Conservation (phyloP, 1,139 yeast species). For the Magnusiomyces clavatus region DNA sequence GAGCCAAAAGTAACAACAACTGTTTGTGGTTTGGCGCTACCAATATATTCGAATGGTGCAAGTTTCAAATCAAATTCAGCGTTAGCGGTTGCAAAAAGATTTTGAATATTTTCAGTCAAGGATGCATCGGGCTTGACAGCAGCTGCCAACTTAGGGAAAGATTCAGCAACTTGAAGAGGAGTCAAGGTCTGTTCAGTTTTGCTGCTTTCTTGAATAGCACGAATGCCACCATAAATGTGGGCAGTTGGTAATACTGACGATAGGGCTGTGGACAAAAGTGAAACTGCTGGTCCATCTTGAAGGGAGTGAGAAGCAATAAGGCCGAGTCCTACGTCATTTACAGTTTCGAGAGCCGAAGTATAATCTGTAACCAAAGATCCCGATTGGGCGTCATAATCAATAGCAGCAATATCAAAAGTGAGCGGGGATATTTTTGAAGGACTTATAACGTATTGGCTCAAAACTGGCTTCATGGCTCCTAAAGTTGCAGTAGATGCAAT, state of each 20-base stretch:
- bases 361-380: constrained; percentile 59
- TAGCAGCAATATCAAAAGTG: constrained; percentile 62
- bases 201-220: constrained; percentile 50
- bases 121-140: constrained; percentile 9
- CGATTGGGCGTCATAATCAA: constrained; percentile 52
- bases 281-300: constrained; percentile 47
- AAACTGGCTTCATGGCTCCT: constrained; percentile 54
- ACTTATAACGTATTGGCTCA: constrained; percentile 34
- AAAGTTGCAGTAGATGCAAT: constrained; percentile 64
- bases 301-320: constrained; percentile 57
- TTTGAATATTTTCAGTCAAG: constrained; percentile 8
- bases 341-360: constrained; percentile 53
- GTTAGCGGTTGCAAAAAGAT: constrained; percentile 31
- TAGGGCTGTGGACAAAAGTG: constrained; percentile 59
- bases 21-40: constrained; percentile 51
- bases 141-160: constrained; percentile 35
- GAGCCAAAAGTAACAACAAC: constrained; percentile 78
- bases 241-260: constrained; percentile 57
- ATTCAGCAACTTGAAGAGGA: constrained; percentile 38
- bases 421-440: constrained; percentile 31
- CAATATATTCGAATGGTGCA: constrained; percentile 64
- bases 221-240: constrained; percentile 74
- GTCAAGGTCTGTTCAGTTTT: constrained; percentile 43
- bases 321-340: constrained; percentile 60
- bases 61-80: constrained; percentile 50